Percentiles rank a stretch among this genome's conserved stretches.
Conservation (phyloP, 495 filamentous ascomycete species). For the Rusavskia elegans region DNA sequence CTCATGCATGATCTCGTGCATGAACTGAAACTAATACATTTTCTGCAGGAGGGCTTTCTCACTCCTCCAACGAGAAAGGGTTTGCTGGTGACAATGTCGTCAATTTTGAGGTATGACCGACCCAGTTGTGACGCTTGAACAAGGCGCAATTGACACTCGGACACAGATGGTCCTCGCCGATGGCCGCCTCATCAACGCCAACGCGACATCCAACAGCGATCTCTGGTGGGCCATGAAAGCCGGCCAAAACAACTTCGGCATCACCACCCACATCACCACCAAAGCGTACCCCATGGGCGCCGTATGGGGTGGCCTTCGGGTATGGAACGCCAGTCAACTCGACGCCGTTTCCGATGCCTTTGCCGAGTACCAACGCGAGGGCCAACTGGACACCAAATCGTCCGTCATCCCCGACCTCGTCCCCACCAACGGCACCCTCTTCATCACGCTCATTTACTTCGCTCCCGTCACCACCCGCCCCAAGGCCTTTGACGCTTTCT, state of each 20-base stretch:
- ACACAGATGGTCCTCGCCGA: constrained; percentile 20
- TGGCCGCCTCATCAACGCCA: constrained; percentile 20
- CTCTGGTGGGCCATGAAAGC: constrained; percentile 42
- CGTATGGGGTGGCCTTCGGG: constrained; percentile 2
- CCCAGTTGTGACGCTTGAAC: too few relatives aligned
- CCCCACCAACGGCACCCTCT: not conserved
- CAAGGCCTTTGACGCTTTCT: constrained; percentile 9
- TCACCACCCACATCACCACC: constrained; percentile 41
- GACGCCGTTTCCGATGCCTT: not conserved
- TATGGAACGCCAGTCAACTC: not conserved
- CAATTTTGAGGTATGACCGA: constrained; percentile 12
- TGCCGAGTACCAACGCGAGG: not conserved
- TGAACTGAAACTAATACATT: too few relatives aligned
- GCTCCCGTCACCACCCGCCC: constrained; percentile 6
- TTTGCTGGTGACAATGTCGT: constrained; percentile 18
- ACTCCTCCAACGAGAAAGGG: constrained; percentile 12
- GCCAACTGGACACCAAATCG: not conserved
- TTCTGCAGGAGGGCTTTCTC: constrained; percentile 16
- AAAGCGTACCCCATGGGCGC: constrained; percentile 23
- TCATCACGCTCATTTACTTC: not conserved
- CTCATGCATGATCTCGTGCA: too few relatives aligned
- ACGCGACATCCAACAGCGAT: constrained; percentile 13
- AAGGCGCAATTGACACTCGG: too few relatives aligned
- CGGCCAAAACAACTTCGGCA: constrained; percentile 42
- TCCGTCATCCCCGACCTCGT: constrained; percentile 1